Base-by-base conservation (phyloP, 2,329 filamentous ascomycete species). In the Pseudogymnoascus sp. region DNA sequence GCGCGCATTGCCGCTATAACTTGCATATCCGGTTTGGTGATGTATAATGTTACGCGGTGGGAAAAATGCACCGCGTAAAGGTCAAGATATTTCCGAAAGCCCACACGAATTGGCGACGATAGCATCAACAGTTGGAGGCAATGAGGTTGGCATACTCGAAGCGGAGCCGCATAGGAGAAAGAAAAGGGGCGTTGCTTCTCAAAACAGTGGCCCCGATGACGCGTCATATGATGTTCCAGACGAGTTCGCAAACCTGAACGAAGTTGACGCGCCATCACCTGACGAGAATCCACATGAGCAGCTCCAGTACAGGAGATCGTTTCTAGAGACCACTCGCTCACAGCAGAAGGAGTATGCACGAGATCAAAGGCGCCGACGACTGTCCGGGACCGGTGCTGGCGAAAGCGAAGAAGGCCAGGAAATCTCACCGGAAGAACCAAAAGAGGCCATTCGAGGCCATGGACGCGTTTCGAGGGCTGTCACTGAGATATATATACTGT, bases 401-500 rank as follows among this genome's bases (percentile, higher is more conserved):
- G 47, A 33, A 18, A 5, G 47, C n/a, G n/a, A 25, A 12, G 28
- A 53, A 33, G 47, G 47, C 6, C 28, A 60, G 15, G 37, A 53
- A 62, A 60, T 3, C 22, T 12, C 25, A 53, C 41, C 18, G 14
- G 53, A 25, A 41, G 36, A 47, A 14, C 59, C 47, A 14, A 53
- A 53, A 33, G 28, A 33, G 18, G 28, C 15, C 28, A 25, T 20
- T 35, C n/a, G 15, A 20, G 15, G 9, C 15, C 47, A 14, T 33
- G 28, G 11, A 20, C 28, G 47, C 18, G 47, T 53, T 57, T 86
- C 85, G 1, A 76, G 73, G 61, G 69, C 77, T 28, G 77, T 77
- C 7, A 87, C 83, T 1, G 75, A 84, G 68, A 66, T 88, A 63
- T 90, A 91, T 74, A 91, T 86, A 1, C 71, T 91, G 63, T 91